Percentiles rank a stretch among this genome's conserved stretches.
phyloP scores from a whole-genome alignment of 306 rosid species.

The Acmispon strigosus region DNA sequence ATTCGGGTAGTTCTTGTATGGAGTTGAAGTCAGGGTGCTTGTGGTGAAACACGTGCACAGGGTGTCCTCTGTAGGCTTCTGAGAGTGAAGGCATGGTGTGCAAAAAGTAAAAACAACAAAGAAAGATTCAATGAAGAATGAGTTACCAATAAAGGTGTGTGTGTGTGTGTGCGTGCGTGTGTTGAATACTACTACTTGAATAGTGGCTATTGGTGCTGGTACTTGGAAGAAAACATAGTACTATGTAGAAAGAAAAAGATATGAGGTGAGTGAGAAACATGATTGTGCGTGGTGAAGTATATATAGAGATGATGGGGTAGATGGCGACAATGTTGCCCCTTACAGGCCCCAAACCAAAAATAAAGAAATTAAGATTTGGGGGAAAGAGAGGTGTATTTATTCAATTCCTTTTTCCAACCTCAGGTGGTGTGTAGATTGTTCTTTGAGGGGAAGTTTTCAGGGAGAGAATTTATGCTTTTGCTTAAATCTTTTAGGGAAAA shows the following conservation, averaged over 20 bases:
- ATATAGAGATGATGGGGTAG: constrained; percentile 44
- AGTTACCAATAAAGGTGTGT: neutral
- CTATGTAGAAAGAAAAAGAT: constrained; percentile 23
- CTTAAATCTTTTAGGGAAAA: too few relatives aligned
- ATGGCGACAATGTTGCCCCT: constrained; percentile 48
- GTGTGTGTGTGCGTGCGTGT: neutral
- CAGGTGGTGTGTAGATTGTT: too few relatives aligned
- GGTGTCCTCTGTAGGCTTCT: constrained; percentile 58
- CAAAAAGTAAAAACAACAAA: too few relatives aligned
- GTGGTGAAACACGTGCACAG: constrained; percentile 38
- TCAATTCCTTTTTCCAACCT: too few relatives aligned
- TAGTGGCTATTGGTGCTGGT: neutral
- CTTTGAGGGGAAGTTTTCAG: neutral
- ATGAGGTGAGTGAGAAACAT: constrained; percentile 22
- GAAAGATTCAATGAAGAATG: too few relatives aligned
- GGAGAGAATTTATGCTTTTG: neutral
- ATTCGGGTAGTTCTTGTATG: constrained; percentile 63
- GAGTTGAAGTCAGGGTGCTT: constrained; percentile 62
- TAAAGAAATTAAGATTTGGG: too few relatives aligned
- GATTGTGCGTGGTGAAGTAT: constrained; percentile 39
- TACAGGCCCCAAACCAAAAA: neutral
- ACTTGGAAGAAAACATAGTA: constrained; percentile 26
- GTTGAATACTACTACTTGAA: neutral
- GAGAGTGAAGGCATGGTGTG: constrained; percentile 70
- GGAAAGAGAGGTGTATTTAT: neutral